Conservation (phyloP, 1,284 basidiomycete genomes). For the Leccinum insigne region DNA sequence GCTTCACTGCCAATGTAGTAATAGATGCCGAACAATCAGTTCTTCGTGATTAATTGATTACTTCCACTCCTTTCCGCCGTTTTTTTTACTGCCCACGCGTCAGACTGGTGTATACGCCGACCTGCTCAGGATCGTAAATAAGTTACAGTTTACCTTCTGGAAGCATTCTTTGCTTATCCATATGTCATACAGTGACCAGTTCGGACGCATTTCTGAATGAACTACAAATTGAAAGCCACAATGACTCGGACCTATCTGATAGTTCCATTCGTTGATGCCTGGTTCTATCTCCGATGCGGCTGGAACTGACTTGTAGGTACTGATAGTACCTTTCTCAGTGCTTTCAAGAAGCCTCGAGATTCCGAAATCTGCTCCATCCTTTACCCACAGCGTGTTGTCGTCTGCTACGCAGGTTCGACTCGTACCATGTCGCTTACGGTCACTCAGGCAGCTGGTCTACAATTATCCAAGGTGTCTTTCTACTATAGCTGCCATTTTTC, state of each 20-base stretch:
- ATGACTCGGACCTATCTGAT: not conserved
- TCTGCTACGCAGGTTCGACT: not conserved
- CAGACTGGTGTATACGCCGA: not conserved
- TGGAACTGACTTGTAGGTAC: not conserved
- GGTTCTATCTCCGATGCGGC: not conserved
- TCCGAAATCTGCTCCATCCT: not conserved
- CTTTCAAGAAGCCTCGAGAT: not conserved
- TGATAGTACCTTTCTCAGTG: not conserved
- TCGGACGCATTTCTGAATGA: not conserved
- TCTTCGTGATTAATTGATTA: not conserved
- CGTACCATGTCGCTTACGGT: not conserved
- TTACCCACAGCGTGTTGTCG: not conserved
- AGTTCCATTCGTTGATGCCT: not conserved
- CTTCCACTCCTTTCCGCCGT: not conserved
- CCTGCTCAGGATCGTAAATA: not conserved
- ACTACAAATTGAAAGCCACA: not conserved
- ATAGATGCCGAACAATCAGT: not conserved
- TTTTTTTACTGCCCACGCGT: not conserved
- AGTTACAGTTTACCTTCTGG: not conserved
- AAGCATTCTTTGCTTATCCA: not conserved
- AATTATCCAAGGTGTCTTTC: not conserved
- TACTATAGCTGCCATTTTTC: not conserved
- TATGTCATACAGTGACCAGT: not conserved
- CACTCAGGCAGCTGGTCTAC: not conserved
- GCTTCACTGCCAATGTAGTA: not conserved